phyloP scores from a whole-genome alignment of 2,329 filamentous ascomycete genomes.

The Pyrenochaeta sp. region DNA sequence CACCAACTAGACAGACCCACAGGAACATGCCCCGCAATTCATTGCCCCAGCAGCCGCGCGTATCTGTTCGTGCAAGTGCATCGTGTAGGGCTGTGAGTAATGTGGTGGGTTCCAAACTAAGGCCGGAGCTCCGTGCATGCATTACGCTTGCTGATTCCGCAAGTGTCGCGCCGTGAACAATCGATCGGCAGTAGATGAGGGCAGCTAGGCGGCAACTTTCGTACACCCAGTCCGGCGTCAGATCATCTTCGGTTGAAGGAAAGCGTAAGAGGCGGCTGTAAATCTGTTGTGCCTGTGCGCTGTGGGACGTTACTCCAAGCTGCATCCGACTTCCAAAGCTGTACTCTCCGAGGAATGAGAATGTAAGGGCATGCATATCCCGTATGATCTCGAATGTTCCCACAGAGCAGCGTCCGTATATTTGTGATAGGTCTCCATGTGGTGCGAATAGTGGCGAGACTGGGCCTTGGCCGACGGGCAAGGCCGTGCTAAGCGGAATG shows the following conservation, averaged over 20 bases:
- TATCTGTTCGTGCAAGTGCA: slow-evolving; percentile 34
- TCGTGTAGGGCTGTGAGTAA: slow-evolving; percentile 32
- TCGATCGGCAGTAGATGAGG: slow-evolving; percentile 39
- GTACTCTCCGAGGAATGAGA: slow-evolving; percentile 27
- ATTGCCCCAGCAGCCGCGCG: slow-evolving; percentile 28
- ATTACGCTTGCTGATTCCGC: slow-evolving; percentile 28
- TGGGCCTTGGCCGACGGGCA: slow-evolving; percentile 7
- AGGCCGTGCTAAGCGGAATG: slow-evolving; percentile 12
- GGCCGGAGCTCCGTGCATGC: slow-evolving; percentile 16
- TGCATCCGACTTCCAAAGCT: slow-evolving; percentile 14
- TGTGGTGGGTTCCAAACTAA: slow-evolving; percentile 12
- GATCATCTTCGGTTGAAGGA: slow-evolving; percentile 18
- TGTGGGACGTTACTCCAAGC: slow-evolving; percentile 21
- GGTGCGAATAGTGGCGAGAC: slow-evolving; percentile 35
- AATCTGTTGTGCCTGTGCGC: slow-evolving; percentile 33
- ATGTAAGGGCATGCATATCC: slow-evolving; percentile 37
- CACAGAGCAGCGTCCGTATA: slow-evolving; percentile 27
- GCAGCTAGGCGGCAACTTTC: slow-evolving; percentile 41
- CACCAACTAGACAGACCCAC: slow-evolving; percentile 42
- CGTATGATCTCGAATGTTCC: slow-evolving; percentile 30
- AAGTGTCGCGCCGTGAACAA: slow-evolving; percentile 36
- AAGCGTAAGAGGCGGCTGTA: slow-evolving; percentile 27
- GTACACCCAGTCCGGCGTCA: slow-evolving; percentile 38
- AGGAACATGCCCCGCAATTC: slow-evolving; percentile 36
- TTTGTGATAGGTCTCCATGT: slow-evolving; percentile 18